Evolutionary conservation across 176 grass and related monocot species (phyloP), one percentile per base, ranked within the genome.

Genomic region (Triticum urartu): DNA sequence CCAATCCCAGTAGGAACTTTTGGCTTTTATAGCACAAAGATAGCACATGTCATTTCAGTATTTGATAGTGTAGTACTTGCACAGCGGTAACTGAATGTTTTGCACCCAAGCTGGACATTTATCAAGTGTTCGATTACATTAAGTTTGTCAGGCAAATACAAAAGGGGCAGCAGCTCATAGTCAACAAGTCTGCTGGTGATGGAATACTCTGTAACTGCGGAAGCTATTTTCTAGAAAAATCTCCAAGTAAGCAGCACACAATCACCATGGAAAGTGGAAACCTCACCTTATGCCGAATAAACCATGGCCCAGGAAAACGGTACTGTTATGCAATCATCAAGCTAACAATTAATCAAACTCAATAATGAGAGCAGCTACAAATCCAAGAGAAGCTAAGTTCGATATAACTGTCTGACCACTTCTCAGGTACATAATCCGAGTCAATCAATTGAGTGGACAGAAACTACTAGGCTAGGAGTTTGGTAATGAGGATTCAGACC

Each of bases 11-110:
- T 40, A 32, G 20, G 43, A 40, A 50, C 71, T 2, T 70, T 42
- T 45, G 22, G 22, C 15, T 71, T 48, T 15, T 28, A 69, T 52
- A 30, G 38, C 11, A 77, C 42, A 61, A 61, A 38, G 17, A 63
- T 70, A 21, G 60, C 34, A 34, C 77, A 85, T 89, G 34, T n/a
- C 1, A 67, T 74, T 78, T 77, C 64, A 72, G 9, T 42, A 54
- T 30, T 18, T 74, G 34, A 26, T 17, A 58, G 13, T 39, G 22
- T 32, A 77, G 26, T 66, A 24, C 6, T 77, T 82, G 30, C 59
- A 79, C 30, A 5, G 52, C 52, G 21, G 5, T 72, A 9, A 52
- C 25, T 8, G 39, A 33, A 39, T 77, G 12, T 42, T 70, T 10
- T 33, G n/a, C 21, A 76, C 11, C 9, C 58, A 60, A 14, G 18